These are phyloP conservation scores for Mortierella sp. DNA, from an alignment of 371 early-diverging fungal species.

Conservation along the genomic window DNA sequence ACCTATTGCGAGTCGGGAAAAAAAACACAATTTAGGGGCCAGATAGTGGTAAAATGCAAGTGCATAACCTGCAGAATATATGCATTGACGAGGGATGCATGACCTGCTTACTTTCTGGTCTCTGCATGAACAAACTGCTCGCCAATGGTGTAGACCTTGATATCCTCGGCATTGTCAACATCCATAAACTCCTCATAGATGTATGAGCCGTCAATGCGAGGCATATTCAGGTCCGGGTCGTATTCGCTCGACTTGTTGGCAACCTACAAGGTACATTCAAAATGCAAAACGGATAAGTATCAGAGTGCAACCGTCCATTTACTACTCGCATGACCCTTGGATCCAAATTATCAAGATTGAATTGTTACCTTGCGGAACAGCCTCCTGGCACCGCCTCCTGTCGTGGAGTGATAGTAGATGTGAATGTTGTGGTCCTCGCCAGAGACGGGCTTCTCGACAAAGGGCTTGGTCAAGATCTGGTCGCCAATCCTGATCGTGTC, in stretches of 20 bases:
- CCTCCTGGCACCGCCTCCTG: conserved; percentile 93
- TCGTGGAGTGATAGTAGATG: conserved; percentile 90
- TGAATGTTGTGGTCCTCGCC: conserved; percentile 98
- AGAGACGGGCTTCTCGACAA: conserved; percentile 98
- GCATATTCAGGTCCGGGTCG: conserved; percentile 73
- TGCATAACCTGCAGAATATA: conserved; percentile 61
- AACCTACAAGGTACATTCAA: conserved; percentile 66
- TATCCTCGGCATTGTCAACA: conserved; percentile 96
- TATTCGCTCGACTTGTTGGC: conserved; percentile 98
- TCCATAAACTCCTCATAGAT: conserved; percentile 97
- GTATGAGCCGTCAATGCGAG: conserved; percentile 88
- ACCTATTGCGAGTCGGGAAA: conserved; percentile 62
- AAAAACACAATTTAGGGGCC: neutral
- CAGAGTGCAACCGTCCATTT: neutral
- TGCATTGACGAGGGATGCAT: neutral
- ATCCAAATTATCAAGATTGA: neutral
- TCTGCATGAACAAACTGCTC: conserved; percentile 94
- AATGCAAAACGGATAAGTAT: neutral
- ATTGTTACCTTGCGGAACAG: conserved; percentile 92
- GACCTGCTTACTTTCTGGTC: conserved; percentile 87
- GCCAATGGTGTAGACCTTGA: conserved; percentile 98
- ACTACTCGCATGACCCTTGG: neutral
- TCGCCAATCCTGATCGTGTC: conserved; percentile 85
- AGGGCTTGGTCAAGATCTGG: conserved; percentile 87
- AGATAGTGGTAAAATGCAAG: neutral